Conservation (phyloP, 139 green algal genomes). For the Penium margaritaceum region DNA sequence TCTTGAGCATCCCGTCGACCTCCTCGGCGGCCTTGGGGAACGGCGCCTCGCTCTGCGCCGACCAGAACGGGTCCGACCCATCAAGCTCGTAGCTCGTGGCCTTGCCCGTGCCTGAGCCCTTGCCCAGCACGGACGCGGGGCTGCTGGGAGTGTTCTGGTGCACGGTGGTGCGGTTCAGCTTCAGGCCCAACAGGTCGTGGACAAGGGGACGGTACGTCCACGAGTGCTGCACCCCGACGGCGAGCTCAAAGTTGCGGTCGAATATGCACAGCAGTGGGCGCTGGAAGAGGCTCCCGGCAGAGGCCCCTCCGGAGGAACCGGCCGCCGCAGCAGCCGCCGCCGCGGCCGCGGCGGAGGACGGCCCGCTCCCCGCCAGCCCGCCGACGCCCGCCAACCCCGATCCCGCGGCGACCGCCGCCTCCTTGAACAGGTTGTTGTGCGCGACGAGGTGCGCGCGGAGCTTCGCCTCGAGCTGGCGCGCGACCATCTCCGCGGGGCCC, state of each 20-base stretch:
- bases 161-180: conserved; percentile 72
- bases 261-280: conserved; percentile 91
- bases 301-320: background rate
- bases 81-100: conserved; percentile 71
- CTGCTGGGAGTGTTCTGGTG: conserved; percentile 4
- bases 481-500: conserved; percentile 88
- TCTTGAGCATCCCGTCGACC: conserved; percentile 44
- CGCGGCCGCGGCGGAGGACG: too few species aligned
- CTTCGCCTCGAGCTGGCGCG: conserved; percentile 61
- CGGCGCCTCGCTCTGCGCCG: conserved; percentile 37
- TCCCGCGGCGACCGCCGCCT: conserved; percentile 25
- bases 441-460: conserved; percentile 69
- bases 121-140: background rate
- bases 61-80: conserved; percentile 58
- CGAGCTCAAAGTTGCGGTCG: conserved; percentile 95
- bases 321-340: too few species aligned
- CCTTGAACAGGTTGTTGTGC: conserved; percentile 46
- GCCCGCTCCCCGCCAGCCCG: conserved; percentile 6
- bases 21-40: conserved; percentile 60
- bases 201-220: conserved; percentile 98
- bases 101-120: conserved; percentile 5
- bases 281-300: conserved; percentile 40
- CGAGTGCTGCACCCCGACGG: conserved; percentile 72
- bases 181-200: conserved; percentile 84
- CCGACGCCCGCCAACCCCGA: background rate